A percentile compares a stretch with the other conserved stretches of the same genome.
Conservation (phyloP, 2,329 filamentous ascomycete genomes). For the Ascomycota sp. region DNA sequence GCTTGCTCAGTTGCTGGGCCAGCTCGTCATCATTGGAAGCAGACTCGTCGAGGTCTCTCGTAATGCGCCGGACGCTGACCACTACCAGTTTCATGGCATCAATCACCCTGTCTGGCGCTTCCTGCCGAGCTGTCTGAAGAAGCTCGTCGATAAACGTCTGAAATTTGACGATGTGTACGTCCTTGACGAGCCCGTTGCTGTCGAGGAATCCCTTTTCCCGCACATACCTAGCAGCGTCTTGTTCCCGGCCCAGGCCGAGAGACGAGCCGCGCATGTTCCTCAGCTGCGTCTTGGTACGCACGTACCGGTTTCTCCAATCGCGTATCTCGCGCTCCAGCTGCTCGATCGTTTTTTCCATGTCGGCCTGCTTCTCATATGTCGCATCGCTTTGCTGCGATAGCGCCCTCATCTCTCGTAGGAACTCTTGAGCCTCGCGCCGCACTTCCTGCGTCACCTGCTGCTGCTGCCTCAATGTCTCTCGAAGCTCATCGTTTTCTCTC, state of each 20-base stretch:
- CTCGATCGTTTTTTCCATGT: slow-evolving; percentile 54
- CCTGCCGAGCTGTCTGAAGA: slow-evolving; percentile 52
- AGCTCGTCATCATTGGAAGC: slow-evolving; percentile 30
- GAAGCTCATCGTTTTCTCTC: slow-evolving; percentile 48
- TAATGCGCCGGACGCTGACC: slow-evolving; percentile 63
- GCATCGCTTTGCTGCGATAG: slow-evolving; percentile 64
- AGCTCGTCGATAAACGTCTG: slow-evolving; percentile 88
- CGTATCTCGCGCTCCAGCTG: slow-evolving; percentile 65
- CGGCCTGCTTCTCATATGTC: slow-evolving; percentile 64
- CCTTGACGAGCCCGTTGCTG: slow-evolving; percentile 62
- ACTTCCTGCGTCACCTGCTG: slow-evolving; percentile 74
- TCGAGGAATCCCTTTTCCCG: slow-evolving; percentile 48
- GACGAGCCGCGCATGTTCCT: slow-evolving; percentile 65
- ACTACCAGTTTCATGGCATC: slow-evolving; percentile 79
- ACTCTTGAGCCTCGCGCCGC: slow-evolving; percentile 60
- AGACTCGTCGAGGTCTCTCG: slow-evolving; percentile 52
- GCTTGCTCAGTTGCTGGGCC: slow-evolving; percentile 40
- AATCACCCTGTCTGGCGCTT: slow-evolving; percentile 55
- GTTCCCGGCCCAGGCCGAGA: slow-evolving; percentile 46
- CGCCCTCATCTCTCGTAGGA: slow-evolving; percentile 72
- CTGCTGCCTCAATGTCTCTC: slow-evolving; percentile 48
- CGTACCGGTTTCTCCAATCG: slow-evolving; percentile 80
- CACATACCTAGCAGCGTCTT: slow-evolving; percentile 47
- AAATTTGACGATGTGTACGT: slow-evolving; percentile 85
- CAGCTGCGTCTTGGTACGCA: slow-evolving; percentile 70